Base-by-base conservation (phyloP, 768 basidiomycete genomes). In the Pisolithus microcarpus region DNA sequence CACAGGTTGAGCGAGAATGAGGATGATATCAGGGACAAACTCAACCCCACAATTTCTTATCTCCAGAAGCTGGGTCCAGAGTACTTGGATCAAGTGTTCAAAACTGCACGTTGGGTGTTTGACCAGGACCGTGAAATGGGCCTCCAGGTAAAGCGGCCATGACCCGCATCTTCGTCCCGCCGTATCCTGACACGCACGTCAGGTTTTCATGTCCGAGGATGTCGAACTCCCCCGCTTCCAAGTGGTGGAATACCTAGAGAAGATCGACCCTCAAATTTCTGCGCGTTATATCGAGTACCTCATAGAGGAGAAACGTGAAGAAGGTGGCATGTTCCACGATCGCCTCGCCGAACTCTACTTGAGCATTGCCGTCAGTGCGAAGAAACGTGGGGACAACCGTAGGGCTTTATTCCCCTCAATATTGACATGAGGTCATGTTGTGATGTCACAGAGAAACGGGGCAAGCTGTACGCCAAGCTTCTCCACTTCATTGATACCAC, bases 121-220 rank as follows among this genome's bases (percentile, higher is more conserved):
- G 79, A 87, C 26, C 73, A 78, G 18, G 80, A 94, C 59, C 70
- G 74, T 0, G 74, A 81, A 21, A 82, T 85, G 68, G 93, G 79
- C 1, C 84, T 97, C 53, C 77, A 92, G 71, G 94, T 84, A 56
- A 16, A 54, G 39, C 15, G n/a, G 31, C 64, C 49, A 19, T 30
- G 18, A n/a, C 4, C 6, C 11, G 1, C 0, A 8, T 52, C 34
- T 24, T 44, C 7, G 18, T 5, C 7, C 31, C 43, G 37, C 7
- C 37, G 13, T 10, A 23, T 24, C 1, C 23, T 37, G 40, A 43
- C 38, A 46, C 30, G 48, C 36, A 3, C 23, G 9, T 38, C 57
- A 96, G 92, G 91, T 98, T 39, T 99, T 98, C 62, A 91, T 85
- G 2, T 91, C 94, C 0, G 95, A 97, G 61, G 93, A 97, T 52